These are phyloP conservation scores for Selaginella moellendorffii DNA, from an alignment of 75 land plant species.

Conservation along the genomic window DNA sequence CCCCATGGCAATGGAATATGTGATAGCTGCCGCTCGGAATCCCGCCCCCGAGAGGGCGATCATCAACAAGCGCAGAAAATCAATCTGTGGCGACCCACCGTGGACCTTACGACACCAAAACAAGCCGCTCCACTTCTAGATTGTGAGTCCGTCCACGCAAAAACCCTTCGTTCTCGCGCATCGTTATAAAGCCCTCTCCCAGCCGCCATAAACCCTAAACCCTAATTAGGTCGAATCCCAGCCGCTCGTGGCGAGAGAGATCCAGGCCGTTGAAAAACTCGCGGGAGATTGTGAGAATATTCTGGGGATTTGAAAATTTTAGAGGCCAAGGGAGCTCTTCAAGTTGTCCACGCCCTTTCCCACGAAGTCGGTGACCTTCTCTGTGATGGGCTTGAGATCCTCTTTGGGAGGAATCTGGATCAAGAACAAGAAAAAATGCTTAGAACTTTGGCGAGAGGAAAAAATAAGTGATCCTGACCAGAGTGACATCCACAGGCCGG, in stretches of 20 bases:
- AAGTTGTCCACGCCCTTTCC: constrained; percentile 42
- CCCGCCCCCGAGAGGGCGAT: neutral
- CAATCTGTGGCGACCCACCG: neutral
- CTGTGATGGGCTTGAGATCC: constrained; percentile 67
- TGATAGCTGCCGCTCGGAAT: neutral
- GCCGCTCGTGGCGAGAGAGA: no score
- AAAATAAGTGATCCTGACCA: neutral
- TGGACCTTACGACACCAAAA: neutral
- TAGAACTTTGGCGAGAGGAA: neutral
- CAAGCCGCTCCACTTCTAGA: neutral
- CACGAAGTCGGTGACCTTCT: constrained; percentile 85
- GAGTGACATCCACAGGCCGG: neutral
- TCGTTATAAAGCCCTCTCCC: neutral
- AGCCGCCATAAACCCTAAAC: neutral
- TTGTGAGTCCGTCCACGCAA: neutral
- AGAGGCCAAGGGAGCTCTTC: constrained; percentile 57
- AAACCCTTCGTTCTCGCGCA: neutral
- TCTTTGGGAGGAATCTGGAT: constrained; percentile 71
- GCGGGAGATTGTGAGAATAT: no score
- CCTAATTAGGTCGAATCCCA: no score
- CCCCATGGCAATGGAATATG: constrained; percentile 9
- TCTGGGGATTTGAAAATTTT: neutral
- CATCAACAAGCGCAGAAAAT: neutral
- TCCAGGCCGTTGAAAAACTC: no score
- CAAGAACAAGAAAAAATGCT: neutral